Evolutionary conservation across 2,329 filamentous ascomycete species (phyloP).

Genomic region (Hirsutella minnesotensis): DNA sequence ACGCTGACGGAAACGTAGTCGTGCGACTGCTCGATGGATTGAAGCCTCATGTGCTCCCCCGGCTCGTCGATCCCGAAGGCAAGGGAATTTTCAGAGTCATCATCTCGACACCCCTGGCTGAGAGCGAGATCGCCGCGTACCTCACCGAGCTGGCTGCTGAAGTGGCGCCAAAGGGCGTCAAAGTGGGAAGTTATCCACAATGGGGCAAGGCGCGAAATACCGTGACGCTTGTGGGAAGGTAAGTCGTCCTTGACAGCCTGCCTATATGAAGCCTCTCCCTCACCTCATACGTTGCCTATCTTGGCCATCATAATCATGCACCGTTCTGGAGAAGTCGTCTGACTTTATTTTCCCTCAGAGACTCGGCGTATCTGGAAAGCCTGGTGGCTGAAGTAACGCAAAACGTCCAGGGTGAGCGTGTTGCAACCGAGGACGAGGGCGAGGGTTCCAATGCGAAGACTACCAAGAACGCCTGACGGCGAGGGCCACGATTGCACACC

Average conservation of each 20-base stretch:
- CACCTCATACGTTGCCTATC: background rate
- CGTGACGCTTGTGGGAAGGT: conserved; percentile 70
- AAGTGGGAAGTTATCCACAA: conserved; percentile 89
- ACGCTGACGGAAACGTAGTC: conserved; percentile 29
- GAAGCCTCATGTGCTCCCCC: conserved; percentile 57
- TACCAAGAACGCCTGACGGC: conserved; percentile 2
- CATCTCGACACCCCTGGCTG: conserved; percentile 76
- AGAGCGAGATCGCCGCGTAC: conserved; percentile 76
- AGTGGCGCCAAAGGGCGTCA: conserved; percentile 66
- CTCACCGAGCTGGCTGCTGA: conserved; percentile 66
- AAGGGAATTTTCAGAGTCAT: conserved; percentile 69
- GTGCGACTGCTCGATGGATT: conserved; percentile 66
- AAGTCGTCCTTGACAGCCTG: too few relatives aligned
- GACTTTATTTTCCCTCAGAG: conserved; percentile 27
- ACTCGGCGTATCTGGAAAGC: conserved; percentile 66
- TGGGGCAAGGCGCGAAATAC: conserved; percentile 85
- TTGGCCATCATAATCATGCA: background rate
- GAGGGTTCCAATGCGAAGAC: conserved; percentile 28
- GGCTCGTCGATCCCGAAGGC: conserved; percentile 66
- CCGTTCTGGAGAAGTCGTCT: conserved; percentile 3
- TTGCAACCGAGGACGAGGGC: conserved; percentile 59
- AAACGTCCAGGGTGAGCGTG: conserved; percentile 61
- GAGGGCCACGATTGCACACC: too few relatives aligned
- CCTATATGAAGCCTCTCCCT: background rate
- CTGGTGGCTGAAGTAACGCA: conserved; percentile 66